Conservation (phyloP, 306 rosid genomes). For the Prunus salicina region DNA sequence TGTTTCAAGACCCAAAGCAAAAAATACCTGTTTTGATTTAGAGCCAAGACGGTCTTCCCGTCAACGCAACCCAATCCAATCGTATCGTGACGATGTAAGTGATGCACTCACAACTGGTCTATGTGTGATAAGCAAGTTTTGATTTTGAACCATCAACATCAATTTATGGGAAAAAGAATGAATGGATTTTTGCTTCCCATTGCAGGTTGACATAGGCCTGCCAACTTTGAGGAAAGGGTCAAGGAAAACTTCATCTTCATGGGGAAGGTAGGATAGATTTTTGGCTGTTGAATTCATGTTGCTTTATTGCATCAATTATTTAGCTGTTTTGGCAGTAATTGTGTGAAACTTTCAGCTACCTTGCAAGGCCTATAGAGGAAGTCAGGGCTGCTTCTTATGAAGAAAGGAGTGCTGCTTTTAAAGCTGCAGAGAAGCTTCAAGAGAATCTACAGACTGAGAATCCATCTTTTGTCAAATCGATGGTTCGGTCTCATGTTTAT, state of each 20-base stretch:
- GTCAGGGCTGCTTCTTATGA: conserved; percentile 45
- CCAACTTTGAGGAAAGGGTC: conserved; percentile 48
- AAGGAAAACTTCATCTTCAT: conserved; percentile 44
- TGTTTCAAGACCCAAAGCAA: conserved; percentile 32
- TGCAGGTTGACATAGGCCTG: conserved; percentile 38
- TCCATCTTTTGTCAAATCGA: conserved; percentile 66
- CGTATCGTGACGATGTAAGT: conserved; percentile 52
- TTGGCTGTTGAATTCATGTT: background rate
- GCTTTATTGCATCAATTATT: conserved; percentile 6
- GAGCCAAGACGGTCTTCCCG: conserved; percentile 68
- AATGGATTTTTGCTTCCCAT: background rate
- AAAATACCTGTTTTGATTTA: conserved; percentile 7
- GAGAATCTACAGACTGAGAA: conserved; percentile 39
- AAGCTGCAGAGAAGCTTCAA: conserved; percentile 53
- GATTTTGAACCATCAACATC: background rate
- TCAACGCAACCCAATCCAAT: conserved; percentile 37
- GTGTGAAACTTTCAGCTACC: conserved; percentile 40
- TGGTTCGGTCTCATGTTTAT: conserved; percentile 85
- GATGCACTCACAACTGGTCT: background rate
- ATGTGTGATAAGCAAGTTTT: background rate
- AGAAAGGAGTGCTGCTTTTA: conserved; percentile 51
- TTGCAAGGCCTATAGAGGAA: conserved; percentile 70
- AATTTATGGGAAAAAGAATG: background rate
- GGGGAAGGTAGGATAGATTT: conserved; percentile 50
- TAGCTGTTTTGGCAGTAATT: conserved; percentile 18